Base-by-base conservation (phyloP, 1,139 yeast species). In the Yamadazyma membranifaciens region DNA sequence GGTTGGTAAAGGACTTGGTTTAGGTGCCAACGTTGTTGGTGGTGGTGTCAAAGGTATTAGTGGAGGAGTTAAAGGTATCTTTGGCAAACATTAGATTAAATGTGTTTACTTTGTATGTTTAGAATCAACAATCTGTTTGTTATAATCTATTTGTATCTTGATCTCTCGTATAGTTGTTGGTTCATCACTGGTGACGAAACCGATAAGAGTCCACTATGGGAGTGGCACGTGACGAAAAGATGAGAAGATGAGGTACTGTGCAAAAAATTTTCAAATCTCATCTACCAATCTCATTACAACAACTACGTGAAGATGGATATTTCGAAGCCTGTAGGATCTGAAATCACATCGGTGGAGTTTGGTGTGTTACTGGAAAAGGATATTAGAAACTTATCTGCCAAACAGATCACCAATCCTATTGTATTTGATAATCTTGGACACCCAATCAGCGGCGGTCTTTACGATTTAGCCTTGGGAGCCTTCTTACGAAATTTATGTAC, bases 391-490 rank as follows among this genome's bases (percentile, higher is more conserved):
- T 72, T 91, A 40, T 88, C 97, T 26, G 98, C 95, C 44, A 91
- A 89, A 62, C 98, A 92, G 70, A 83, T 94, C 65, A 86, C 95
- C 45, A 89, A 89, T 59, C 98, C 98, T 16, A 85, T 88, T 37
- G 96, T 89, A 20, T 85, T 94, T 58, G 98, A 94, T 65, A 88
- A 87, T 59, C 70, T 94, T 59, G 98, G 98, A 36, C 98, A 94
- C 64, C 98, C 99, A 13, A 82, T 92, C 38, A 75, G 82, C 38
- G 92, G 95, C 45, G 99, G 99, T 63, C 73, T 94, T 36, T 94
- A 94, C 56, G 99, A 94, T 65, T 77, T 91, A 49, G 83, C 96
- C 16, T 71, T 94, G 38, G 99, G 99, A 52, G 98, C 98, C 1
- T 92, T 89, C 57, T 72, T 88, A 49, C 76, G 85, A 60, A 87